Evolutionary conservation across 116 monocot species (phyloP).

Genomic region (Zostera marina): DNA sequence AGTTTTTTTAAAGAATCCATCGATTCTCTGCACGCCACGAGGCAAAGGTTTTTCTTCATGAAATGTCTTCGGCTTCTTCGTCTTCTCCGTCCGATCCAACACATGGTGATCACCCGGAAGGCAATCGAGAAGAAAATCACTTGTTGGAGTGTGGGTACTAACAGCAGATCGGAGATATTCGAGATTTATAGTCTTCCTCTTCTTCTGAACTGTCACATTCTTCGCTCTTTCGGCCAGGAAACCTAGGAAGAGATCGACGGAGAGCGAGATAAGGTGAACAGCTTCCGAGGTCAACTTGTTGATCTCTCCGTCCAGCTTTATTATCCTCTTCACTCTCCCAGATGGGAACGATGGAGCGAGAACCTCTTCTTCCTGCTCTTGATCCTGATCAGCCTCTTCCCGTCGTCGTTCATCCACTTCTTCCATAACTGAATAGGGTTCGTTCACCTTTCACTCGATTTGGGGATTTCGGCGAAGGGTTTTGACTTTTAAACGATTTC

Average conservation of each 20-base stretch:
- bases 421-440: background rate
- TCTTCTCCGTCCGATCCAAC: constrained; percentile 5
- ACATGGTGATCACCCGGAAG: constrained; percentile 7
- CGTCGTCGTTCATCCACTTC: background rate
- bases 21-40: constrained; percentile 40
- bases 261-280: constrained; percentile 41
- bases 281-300: constrained; percentile 70
- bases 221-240: constrained; percentile 34
- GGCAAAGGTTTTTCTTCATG: constrained; percentile 15
- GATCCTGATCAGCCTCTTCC: constrained; percentile 2
- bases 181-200: constrained; percentile 30
- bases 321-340: constrained; percentile 66
- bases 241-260: constrained; percentile 58
- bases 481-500: too few relatives aligned
- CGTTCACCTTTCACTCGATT: too few relatives aligned
- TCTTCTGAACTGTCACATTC: constrained; percentile 20
- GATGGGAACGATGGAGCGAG: constrained; percentile 37
- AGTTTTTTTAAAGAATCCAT: constrained; percentile 47
- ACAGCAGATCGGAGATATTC: constrained; percentile 51
- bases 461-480: too few relatives aligned
- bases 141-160: constrained; percentile 34
- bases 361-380: background rate
- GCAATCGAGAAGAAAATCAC: constrained; percentile 69
- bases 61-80: constrained; percentile 1
- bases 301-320: constrained; percentile 74